Evolutionary conservation across 2,329 filamentous ascomycete species (phyloP), one percentile per base, ranked within the genome.

Genomic region (Cladosporium sp.): DNA sequence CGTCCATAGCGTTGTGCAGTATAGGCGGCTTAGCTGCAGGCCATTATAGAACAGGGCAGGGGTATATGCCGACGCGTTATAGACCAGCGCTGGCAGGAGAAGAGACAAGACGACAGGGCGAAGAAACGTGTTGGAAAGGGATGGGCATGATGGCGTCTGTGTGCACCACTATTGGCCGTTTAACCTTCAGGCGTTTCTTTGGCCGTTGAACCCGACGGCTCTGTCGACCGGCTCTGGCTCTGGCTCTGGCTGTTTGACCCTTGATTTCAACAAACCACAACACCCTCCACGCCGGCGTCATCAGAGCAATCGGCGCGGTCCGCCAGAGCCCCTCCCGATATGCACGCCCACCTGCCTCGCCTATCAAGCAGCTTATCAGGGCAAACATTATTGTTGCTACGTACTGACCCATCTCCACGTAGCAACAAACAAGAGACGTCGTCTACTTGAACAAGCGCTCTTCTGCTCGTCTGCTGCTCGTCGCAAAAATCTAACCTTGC

Each of bases 321-420:
- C 52, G 52, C 52, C 11, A 33, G 52, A 31, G 52, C 28, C 52
- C 31, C 52, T 12, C 18, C 26, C 26, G 52, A 28, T 29, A 35
- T 28, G 52, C 55, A 29, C 12, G 33, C 50, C 10, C 16, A 33
- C 35, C 23, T 61, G 52, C 65, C 21, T 64, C 67, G 29, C 64
- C 67, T 52, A 53, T 60, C 63, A 55, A 29, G 52, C 50, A 62
- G 11, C 61, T 62, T 64, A 35, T 59, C 67, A 64, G 62, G 57
- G 53, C 28, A 37, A 50, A 60, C 57, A 31, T 31, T 60, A 60
- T 60, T 49, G 57, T 18, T 60, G 57, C 57, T 31, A 60, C 57
- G 57, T 55, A 55, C 52, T 55, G 29, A 21, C 29, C 31, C 8
- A 49, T 44, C 31, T 55, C 60, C 60, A 62, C 60, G 60, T 62